Evolutionary conservation across 495 filamentous ascomycete genomes (phyloP), one percentile per base, ranked within the genome.

Genomic region (Diplogelasinospora grovesii): DNA sequence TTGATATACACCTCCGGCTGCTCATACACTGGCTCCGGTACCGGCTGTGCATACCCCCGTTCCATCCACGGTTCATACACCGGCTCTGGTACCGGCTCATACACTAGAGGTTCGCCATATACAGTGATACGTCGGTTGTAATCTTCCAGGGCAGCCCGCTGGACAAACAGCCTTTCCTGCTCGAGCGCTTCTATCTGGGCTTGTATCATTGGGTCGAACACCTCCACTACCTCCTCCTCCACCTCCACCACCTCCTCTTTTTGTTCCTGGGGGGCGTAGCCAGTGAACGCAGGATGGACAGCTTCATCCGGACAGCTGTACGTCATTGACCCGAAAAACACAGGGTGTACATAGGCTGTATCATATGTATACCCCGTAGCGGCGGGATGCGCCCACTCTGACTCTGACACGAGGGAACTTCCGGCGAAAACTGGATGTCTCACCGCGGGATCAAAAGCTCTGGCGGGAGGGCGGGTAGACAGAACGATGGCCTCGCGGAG

Each of bases 381-480:
- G 8, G 59, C 64, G 7, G 65, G 64, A 46, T 69, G 64, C 44
- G 55, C 48, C 30, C 36, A 56, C 48, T 59, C 55, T 3, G 59
- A 56, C 6, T 25, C 34, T 19, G 57, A 56, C 34, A 51, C 30
- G 31, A 64, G 42, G 8, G 55, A 52, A 20, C 30, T 38, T 10
- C 58, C 57, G 45, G 59, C 53, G 34, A 65, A 68, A n/a, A 64
- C 66, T 19, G 66, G 66, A 49, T 68, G 64, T 24, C 55, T 44
- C 13, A 43, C 26, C 19, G 64, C 30, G 8, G 59, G 40, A 36
- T 63, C 53, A 31, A 60, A 57, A 15, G 36, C n/a, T 1, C 29
- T 14, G 27, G 32, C 8, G 13, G 15, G 1, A 9, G 42, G 8
- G 25, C 53, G 32, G 43, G 23, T n/a, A 26, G 48, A 57, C n/a